phyloP scores from a whole-genome alignment of 306 rosid species.

The Begonia fuchsioides region DNA sequence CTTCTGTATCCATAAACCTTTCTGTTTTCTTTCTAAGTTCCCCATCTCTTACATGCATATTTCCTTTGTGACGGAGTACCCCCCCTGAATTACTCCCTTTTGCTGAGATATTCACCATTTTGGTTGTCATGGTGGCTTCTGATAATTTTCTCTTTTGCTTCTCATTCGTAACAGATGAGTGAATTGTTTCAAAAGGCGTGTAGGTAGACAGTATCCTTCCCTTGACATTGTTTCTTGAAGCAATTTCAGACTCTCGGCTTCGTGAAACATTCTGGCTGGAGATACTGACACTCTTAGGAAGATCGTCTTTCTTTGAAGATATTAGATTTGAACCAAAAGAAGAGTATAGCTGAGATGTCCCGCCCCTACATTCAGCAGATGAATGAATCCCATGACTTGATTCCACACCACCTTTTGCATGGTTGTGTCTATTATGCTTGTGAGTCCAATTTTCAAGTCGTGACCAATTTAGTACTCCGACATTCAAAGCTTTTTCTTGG shows the following conservation, averaged over 20 bases:
- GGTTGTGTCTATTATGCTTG: conserved; percentile 27
- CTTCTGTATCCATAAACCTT: conserved; percentile 18
- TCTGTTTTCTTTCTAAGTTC: conserved; percentile 22
- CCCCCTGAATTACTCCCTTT: conserved; percentile 16
- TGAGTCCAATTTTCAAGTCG: conserved; percentile 70
- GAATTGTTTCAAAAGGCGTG: conserved; percentile 22
- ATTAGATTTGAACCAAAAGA: conserved; percentile 17
- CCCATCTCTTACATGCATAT: conserved; percentile 9
- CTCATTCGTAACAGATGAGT: conserved; percentile 19
- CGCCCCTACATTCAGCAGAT: conserved; percentile 13
- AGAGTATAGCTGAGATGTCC: conserved; percentile 14
- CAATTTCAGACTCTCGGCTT: conserved; percentile 25
- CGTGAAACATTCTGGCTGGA: conserved; percentile 17
- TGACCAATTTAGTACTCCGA: conserved; percentile 90
- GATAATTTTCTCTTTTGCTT: conserved; percentile 21
- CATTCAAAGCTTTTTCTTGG: conserved; percentile 60
- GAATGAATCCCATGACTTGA: conserved; percentile 17
- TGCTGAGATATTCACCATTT: conserved; percentile 19
- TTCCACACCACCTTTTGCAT: conserved; percentile 17
- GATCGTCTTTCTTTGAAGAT: conserved; percentile 23
- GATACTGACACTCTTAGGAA: conserved; percentile 13
- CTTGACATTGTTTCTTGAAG: conserved; percentile 20
- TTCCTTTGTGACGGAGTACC: conserved; percentile 21
- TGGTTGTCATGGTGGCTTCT: conserved; percentile 17
- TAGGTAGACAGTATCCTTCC: conserved; percentile 19